Base-by-base conservation (phyloP, 2,329 filamentous ascomycete species). In the Sarocladiaceae sp. region DNA sequence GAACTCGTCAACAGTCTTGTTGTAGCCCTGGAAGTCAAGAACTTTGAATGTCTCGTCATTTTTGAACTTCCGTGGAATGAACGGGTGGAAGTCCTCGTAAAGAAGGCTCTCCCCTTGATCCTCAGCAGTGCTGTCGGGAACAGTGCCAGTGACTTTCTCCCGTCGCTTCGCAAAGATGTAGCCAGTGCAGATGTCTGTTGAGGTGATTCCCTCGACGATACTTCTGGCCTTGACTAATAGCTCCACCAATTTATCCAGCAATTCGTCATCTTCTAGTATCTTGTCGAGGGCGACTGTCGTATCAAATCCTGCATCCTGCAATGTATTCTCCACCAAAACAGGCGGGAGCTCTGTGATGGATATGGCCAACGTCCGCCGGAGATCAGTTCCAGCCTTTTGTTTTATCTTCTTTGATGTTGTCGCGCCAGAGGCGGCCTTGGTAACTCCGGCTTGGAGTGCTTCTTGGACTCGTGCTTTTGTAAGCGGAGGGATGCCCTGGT, bases 51-150 rank as follows among this genome's bases (percentile, higher is more conserved):
- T 71, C 0, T 83, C 73, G 52, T 91, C 83, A 6, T 80, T 75
- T 56, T 85, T 82, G 56, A 96, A 88, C 59, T 97, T 93, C 20
- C 78, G 75, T 0, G 94, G 94, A 35, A 87, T 75, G 66, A 97
- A 97, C 0, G 94, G 94, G 60, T 97, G 93, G 61, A 97, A 97
- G 61, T 99, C 94, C 52, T 97, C 88, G 63, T 97, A 99, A 2
- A 96, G 73, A 5, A 94, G 64, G 42, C 75, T 72, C 3, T 72
- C 68, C 10, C 70, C 64, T 51, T 71, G 73, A 1, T 65, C 70
- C 10, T 70, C 66, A 18, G 69, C 57, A 0, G 52, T 39, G 3
- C 56, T 55, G 15, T 63, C 64, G 4, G 25, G 15, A 4, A 50
- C 54, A 12, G 55, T 54, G 13, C 47, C 17, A 1, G 57, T 57